phyloP scores from a whole-genome alignment of 106 monocot genomes.

The Posidonia australis region DNA sequence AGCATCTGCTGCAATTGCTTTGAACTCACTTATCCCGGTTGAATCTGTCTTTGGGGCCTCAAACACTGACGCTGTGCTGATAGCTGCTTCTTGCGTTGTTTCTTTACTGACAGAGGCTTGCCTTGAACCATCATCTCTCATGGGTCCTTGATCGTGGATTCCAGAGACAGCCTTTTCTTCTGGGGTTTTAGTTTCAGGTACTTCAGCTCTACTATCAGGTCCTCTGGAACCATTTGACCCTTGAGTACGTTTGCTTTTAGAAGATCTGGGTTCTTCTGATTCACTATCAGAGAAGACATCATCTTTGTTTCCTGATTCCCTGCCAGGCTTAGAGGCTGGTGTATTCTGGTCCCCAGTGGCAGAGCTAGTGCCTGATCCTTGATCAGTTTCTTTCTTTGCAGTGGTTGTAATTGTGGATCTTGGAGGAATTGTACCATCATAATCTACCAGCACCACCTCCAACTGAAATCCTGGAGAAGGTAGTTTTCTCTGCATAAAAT shows the following conservation, averaged over 20 bases:
- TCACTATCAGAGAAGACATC: slow-evolving; percentile 95
- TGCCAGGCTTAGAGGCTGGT: neutral
- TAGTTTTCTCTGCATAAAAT: slow-evolving; percentile 58
- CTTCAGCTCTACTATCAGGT: neutral
- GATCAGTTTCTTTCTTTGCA: slow-evolving; percentile 6
- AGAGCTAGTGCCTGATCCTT: neutral
- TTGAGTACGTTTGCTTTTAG: slow-evolving; percentile 9
- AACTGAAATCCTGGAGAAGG: slow-evolving; percentile 95
- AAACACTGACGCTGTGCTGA: slow-evolving; percentile 12
- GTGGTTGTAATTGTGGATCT: slow-evolving; percentile 10
- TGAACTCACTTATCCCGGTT: slow-evolving; percentile 63
- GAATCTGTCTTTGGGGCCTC: slow-evolving; percentile 26
- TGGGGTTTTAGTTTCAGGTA: neutral
- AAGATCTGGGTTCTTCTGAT: slow-evolving; percentile 29
- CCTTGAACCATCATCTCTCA: slow-evolving; percentile 9
- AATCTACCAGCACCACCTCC: slow-evolving; percentile 78
- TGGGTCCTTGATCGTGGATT: neutral
- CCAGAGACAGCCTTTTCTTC: slow-evolving; percentile 1
- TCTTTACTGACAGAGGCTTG: slow-evolving; percentile 13
- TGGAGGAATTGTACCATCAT: slow-evolving; percentile 41
- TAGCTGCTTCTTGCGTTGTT: slow-evolving; percentile 14
- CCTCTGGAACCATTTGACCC: neutral
- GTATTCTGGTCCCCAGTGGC: neutral
- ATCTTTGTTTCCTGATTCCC: slow-evolving; percentile 34
- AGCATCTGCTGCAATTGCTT: slow-evolving; percentile 93